Base-by-base conservation (phyloP, 495 filamentous ascomycete species). In the Neurospora tetraspora region DNA sequence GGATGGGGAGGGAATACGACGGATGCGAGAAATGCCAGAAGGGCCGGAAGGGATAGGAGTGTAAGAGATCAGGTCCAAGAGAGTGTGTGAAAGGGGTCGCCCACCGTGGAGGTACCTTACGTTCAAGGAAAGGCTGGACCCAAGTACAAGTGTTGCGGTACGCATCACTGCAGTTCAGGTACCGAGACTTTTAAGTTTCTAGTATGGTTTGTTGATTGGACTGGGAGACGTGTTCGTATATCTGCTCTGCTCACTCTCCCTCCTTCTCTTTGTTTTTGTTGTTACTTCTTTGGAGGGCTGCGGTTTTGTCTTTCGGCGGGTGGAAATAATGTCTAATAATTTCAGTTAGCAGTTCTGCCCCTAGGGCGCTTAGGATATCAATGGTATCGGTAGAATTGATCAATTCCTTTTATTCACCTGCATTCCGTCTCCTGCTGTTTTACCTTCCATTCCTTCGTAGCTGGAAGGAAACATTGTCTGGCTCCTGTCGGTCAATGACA, bases 241-340 rank as follows among this genome's bases (percentile, higher is more conserved):
- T n/a, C n/a, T n/a, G n/a, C n/a, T n/a, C n/a, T 11, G 2, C 0
- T 14, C 2, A 7, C 45, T 14, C 11, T 14, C 4, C 5, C 5
- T 5, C 20, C 7, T 3, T 3, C 1, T 31, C 12, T 59, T 59
- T 59, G 0, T 27, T 59, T 16, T 31, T 11, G 5, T 2, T 31
- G 31, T 16, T 8, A 1, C 2, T 3, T 31, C 23, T 59, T 8
- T 31, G 14, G 4, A 2, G 0, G 0, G 20, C 8, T 4, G 18
- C 7, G 42, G 18, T n/a, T 43, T 8, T n/a, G 0, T 53, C 3
- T 47, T 11, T 23, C 5, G 2, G 9, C 10, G 10, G 45, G 20
- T 53, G 45, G 45, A 12, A 53, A 23, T 53, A 53, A 53, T 53
- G 45, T 53, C 4, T 53, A 53, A 23, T 23, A n/a, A 4, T 23